Evolutionary conservation across 768 basidiomycete genomes (phyloP).

Genomic region (Coprinopsis marcescibilis): DNA sequence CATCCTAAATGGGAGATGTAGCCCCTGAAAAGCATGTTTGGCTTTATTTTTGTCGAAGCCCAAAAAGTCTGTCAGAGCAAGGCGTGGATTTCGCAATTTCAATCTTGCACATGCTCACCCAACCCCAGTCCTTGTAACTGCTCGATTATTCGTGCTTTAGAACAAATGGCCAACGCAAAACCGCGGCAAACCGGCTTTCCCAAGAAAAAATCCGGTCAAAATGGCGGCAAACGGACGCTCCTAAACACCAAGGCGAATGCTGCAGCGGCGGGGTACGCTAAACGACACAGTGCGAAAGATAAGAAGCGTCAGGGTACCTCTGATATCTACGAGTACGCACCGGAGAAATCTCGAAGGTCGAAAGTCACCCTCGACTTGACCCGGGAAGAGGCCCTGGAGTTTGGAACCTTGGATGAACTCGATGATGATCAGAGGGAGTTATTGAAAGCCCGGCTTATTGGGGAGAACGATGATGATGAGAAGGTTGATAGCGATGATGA

Average conservation of each 20-base stretch:
- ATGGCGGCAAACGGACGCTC: conserved; percentile 1
- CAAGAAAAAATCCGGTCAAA: not conserved
- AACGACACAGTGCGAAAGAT: conserved; percentile 7
- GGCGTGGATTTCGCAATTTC: too few species aligned
- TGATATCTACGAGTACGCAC: conserved; percentile 9
- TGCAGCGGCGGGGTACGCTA: conserved; percentile 5
- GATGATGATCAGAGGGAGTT: conserved; percentile 5
- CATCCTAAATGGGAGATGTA: too few species aligned
- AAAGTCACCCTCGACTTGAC: conserved; percentile 8
- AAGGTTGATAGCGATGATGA: conserved; percentile 65
- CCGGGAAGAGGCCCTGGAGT: conserved; percentile 7
- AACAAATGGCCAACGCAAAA: not conserved
- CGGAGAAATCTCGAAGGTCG: conserved; percentile 5
- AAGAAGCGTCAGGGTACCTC: conserved; percentile 4
- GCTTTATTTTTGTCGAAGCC: too few species aligned
- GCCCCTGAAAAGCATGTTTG: too few species aligned
- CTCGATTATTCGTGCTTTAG: too few species aligned
- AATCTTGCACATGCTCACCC: too few species aligned
- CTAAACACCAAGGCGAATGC: conserved; percentile 10
- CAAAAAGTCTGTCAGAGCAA: too few species aligned
- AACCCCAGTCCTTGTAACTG: too few species aligned
- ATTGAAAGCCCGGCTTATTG: conserved; percentile 39
- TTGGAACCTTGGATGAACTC: conserved; percentile 7
- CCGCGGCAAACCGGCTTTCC: not conserved
- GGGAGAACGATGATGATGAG: conserved; percentile 46